phyloP scores from a whole-genome alignment of 108 stramenopile genomes.

The Nannochloropsis salina region DNA sequence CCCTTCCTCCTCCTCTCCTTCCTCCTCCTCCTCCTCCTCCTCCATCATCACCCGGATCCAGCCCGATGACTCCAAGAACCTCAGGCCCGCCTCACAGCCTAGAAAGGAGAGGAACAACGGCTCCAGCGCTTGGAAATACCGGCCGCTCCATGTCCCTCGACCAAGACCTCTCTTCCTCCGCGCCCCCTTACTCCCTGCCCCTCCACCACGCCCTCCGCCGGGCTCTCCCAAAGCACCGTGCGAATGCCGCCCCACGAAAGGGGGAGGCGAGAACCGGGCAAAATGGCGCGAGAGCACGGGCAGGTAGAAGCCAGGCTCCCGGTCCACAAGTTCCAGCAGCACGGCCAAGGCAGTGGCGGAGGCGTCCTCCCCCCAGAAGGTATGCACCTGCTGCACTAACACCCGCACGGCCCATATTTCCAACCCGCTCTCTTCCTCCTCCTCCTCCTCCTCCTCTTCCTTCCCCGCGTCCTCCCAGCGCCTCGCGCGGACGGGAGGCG shows the following conservation, averaged over 20 bases:
- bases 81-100: not conserved
- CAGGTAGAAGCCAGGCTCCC: not conserved
- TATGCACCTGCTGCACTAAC: not conserved
- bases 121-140: not conserved
- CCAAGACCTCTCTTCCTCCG: too few relatives aligned
- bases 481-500: not conserved
- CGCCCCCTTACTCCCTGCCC: too few relatives aligned
- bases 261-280: not conserved
- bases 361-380: not conserved
- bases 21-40: not conserved
- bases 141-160: too few relatives aligned
- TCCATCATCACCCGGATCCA: not conserved
- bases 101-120: slow-evolving; percentile 4
- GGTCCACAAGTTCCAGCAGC: not conserved
- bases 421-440: not conserved
- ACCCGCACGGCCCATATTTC: not conserved
- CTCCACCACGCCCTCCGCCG: too few relatives aligned
- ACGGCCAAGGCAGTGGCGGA: not conserved
- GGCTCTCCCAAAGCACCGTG: too few relatives aligned
- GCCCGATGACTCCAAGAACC: not conserved
- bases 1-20: not conserved
- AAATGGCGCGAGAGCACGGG: not conserved
- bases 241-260: too few relatives aligned
- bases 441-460: not conserved
- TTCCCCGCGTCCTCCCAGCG: not conserved